These are phyloP conservation scores for Taiozyma sp. DNA, from an alignment of 1,139 yeast genomes.

Conservation along the genomic window DNA sequence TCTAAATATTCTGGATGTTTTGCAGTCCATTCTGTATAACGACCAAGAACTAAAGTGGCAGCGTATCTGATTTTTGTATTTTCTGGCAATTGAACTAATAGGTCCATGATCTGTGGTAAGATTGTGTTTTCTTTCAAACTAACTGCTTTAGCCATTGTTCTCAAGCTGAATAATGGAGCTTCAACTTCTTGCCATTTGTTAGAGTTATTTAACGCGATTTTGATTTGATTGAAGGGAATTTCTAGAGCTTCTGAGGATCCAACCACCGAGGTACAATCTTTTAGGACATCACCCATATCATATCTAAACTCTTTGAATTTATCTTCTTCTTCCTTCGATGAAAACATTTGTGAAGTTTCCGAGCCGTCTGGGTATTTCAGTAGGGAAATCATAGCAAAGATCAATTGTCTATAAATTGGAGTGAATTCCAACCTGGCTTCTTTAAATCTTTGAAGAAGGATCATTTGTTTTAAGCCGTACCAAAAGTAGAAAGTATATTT, in stretches of 20 bases:
- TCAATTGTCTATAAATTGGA: conserved; percentile 59
- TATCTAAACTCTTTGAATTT: conserved; percentile 90
- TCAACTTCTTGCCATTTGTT: conserved; percentile 79
- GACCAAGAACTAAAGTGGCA: conserved; percentile 85
- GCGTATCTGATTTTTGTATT: conserved; percentile 88
- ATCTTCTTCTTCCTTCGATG: conserved; percentile 69
- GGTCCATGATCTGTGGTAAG: conserved; percentile 74
- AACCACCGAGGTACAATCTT: conserved; percentile 88
- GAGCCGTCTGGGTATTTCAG: conserved; percentile 65
- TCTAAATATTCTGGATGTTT: conserved; percentile 78
- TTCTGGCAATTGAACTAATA: conserved; percentile 68
- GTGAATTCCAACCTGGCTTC: conserved; percentile 51
- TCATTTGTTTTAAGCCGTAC: conserved; percentile 73
- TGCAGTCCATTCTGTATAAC: conserved; percentile 95
- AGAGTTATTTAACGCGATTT: conserved; percentile 17
- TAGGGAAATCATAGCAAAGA: conserved; percentile 63
- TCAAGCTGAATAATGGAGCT: conserved; percentile 82
- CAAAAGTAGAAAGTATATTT: conserved; percentile 91
- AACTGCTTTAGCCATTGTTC: conserved; percentile 95
- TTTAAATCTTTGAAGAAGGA: conserved; percentile 56
- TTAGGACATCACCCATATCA: conserved; percentile 94
- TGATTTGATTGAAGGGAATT: conserved; percentile 30
- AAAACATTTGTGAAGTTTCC: conserved; percentile 31
- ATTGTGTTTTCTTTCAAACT: conserved; percentile 59
- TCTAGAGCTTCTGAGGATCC: conserved; percentile 67